phyloP scores from a whole-genome alignment of 2,329 filamentous ascomycete species.

The Venturia effusa region DNA sequence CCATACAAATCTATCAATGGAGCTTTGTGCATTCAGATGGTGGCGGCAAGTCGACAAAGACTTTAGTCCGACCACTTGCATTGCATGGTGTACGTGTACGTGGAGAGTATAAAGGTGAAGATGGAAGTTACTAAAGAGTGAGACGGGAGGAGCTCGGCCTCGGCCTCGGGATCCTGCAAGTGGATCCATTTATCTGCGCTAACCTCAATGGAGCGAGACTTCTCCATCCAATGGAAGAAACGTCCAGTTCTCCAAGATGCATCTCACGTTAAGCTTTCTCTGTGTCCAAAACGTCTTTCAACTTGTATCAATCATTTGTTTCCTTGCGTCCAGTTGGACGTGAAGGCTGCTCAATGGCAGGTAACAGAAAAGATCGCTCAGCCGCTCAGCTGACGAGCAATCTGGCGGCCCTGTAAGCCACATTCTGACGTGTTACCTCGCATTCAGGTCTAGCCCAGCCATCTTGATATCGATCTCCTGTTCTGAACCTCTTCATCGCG shows the following conservation, averaged over 20 bases:
- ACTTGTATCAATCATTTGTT: background rate
- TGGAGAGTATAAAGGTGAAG: background rate
- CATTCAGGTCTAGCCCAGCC: background rate
- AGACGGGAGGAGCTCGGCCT: too few relatives aligned
- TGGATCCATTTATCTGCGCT: background rate
- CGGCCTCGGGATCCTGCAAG: too few relatives aligned
- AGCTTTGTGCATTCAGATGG: too few relatives aligned
- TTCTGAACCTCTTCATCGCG: background rate
- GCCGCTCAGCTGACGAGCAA: background rate
- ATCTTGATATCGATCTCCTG: background rate
- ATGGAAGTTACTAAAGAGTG: too few relatives aligned
- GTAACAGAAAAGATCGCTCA: background rate
- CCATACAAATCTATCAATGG: too few relatives aligned
- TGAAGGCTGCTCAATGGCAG: background rate
- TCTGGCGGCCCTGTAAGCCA: background rate
- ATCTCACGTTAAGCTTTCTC: background rate
- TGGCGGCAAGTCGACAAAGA: too few relatives aligned
- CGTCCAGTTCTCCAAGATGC: background rate
- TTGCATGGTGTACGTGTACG: too few relatives aligned
- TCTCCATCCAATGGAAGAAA: background rate
- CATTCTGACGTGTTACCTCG: background rate
- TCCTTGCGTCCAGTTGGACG: background rate
- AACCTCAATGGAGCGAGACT: background rate
- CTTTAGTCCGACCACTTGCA: too few relatives aligned
- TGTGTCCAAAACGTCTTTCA: background rate